Conservation (phyloP, 2,329 filamentous ascomycete species). For the Acrocalymma vagum region DNA sequence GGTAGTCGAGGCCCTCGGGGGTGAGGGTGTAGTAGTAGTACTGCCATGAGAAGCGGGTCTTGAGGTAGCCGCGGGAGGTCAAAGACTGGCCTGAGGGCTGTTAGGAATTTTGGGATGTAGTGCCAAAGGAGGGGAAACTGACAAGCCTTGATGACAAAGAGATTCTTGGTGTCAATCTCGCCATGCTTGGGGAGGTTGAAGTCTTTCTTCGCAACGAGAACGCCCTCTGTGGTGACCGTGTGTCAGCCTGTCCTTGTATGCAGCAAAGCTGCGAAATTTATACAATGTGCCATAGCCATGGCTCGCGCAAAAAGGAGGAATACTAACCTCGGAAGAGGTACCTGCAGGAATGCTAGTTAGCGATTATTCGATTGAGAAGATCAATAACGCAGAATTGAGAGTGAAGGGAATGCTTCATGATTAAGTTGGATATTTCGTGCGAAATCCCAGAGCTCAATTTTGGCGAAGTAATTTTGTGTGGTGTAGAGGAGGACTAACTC, state of each 20-base stretch:
- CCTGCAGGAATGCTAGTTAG: conserved; percentile 36
- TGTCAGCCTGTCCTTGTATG: conserved; percentile 52
- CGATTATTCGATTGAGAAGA: conserved; percentile 18
- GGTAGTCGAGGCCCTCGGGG: conserved; percentile 99
- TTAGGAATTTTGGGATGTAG: conserved; percentile 18
- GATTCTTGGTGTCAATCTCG: conserved; percentile 99
- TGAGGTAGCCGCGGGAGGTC: conserved; percentile 97
- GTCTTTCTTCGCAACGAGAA: conserved; percentile 98
- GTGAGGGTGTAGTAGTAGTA: conserved; percentile 98
- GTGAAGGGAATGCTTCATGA: conserved; percentile 26
- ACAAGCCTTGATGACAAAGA: conserved; percentile 97
- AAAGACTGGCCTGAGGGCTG: conserved; percentile 76
- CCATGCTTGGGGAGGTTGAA: conserved; percentile 97
- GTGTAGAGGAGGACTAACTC: conserved; percentile 77
- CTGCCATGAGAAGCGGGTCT: conserved; percentile 92
- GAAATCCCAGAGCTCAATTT: conserved; percentile 37
- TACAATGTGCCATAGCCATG: conserved; percentile 50
- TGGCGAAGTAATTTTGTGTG: conserved; percentile 21
- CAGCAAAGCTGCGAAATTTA: conserved; percentile 41
- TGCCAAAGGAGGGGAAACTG: conserved; percentile 21
- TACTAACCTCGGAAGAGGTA: conserved; percentile 55
- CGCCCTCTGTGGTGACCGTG: conserved; percentile 67
- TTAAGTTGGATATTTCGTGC: conserved; percentile 39
- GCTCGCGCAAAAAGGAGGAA: conserved; percentile 33
- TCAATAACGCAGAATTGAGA: background rate